phyloP scores from a whole-genome alignment of 768 basidiomycete genomes.

The Calocera cornea region DNA sequence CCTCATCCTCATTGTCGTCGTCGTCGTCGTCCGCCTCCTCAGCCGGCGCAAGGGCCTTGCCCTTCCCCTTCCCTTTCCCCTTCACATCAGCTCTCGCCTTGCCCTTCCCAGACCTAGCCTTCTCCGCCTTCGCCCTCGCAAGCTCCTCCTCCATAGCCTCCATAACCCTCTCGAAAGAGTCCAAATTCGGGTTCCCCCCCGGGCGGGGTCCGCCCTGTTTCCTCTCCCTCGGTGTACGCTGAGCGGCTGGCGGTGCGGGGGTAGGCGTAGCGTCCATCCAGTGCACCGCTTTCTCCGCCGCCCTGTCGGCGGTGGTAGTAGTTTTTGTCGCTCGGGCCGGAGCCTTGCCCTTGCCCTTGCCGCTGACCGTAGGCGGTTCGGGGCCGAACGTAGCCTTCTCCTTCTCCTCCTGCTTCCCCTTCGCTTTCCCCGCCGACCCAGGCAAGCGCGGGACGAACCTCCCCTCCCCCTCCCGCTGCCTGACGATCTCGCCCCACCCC shows the following conservation, averaged over 20 bases:
- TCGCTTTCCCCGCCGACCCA: neutral
- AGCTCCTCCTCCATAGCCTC: conserved; percentile 85
- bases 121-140: conserved; percentile 26
- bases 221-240: conserved; percentile 6
- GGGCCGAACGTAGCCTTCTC: neutral
- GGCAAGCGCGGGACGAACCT: conserved; percentile 38
- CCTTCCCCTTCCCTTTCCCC: conserved; percentile 28
- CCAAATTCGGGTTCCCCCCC: conserved; percentile 51
- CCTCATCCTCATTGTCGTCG: conserved; percentile 35
- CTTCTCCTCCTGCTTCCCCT: too few relatives aligned
- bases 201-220: conserved; percentile 25
- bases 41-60: conserved; percentile 9
- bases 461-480: conserved; percentile 61
- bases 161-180: conserved; percentile 96
- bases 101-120: conserved; percentile 8
- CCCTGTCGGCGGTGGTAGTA: neutral
- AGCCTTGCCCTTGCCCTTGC: neutral
- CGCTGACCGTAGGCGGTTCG: neutral
- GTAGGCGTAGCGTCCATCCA: neutral
- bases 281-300: neutral
- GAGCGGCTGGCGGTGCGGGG: too few relatives aligned
- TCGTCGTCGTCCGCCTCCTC: conserved; percentile 30
- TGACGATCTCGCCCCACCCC: conserved; percentile 80
- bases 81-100: conserved; percentile 21
- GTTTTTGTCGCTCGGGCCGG: too few relatives aligned